phyloP scores from a whole-genome alignment of 1,284 basidiomycete genomes.

The Taiwanofungus camphoratus region DNA sequence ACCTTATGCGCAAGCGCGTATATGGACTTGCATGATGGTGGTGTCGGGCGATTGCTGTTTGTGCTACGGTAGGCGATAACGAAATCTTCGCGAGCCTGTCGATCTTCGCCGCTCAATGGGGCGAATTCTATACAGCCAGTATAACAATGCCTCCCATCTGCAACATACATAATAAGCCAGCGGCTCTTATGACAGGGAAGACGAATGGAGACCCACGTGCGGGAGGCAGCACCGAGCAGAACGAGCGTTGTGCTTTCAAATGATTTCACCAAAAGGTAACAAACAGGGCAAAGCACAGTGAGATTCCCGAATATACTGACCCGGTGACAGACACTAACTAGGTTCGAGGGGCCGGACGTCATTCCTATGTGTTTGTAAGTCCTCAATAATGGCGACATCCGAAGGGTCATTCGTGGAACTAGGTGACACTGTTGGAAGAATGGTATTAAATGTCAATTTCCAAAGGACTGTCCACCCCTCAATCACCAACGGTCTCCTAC shows the following conservation, averaged over 20 bases:
- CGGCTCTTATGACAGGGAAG: constrained; percentile 2
- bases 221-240: constrained; percentile 11
- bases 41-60: constrained; percentile 2
- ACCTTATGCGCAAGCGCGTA: constrained; percentile 12
- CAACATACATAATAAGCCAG: not conserved
- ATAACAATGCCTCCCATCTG: constrained; percentile 18
- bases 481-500: too few relatives aligned
- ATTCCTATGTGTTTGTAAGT: too few relatives aligned
- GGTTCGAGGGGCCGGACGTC: too few relatives aligned
- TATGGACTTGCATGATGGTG: constrained; percentile 11
- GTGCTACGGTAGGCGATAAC: not conserved
- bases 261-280: constrained; percentile 4
- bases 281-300: not conserved
- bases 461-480: too few relatives aligned
- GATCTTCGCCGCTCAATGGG: constrained; percentile 11
- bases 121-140: constrained; percentile 17
- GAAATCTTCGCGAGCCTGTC: not conserved
- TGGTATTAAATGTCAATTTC: too few relatives aligned
- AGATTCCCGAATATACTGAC: not conserved
- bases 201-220: constrained; percentile 9
- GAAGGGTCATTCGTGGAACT: too few relatives aligned
- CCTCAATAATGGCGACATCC: too few relatives aligned
- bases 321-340: not conserved
- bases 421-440: too few relatives aligned
- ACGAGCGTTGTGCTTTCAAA: constrained; percentile 10